These are phyloP conservation scores for Tillandsia leiboldiana DNA, from an alignment of 176 grass and related monocot species.

Conservation along the genomic window DNA sequence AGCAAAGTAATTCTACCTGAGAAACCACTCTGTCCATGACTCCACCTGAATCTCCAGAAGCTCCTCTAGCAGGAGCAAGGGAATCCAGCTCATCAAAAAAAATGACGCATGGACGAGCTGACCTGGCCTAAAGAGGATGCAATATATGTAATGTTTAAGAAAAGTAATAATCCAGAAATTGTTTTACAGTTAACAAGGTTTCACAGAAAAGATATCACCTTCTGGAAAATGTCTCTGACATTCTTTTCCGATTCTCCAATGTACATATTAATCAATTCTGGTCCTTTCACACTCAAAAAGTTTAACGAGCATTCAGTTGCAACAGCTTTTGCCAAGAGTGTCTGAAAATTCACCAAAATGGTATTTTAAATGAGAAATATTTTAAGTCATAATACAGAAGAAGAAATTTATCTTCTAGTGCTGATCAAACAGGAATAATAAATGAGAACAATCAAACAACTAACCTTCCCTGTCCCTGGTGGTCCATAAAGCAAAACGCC, in stretches of 20 bases:
- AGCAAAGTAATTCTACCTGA: constrained; percentile 38
- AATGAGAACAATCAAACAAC: constrained; percentile 11
- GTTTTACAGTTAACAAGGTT: neutral
- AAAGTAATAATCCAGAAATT: constrained; percentile 5
- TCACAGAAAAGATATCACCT: constrained; percentile 32
- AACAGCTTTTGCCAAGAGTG: constrained; percentile 88
- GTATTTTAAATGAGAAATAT: constrained; percentile 8
- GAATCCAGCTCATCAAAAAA: constrained; percentile 99
- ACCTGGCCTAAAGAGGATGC: constrained; percentile 52
- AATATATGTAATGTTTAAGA: constrained; percentile 7
- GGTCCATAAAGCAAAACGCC: constrained; percentile 87
- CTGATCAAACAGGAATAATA: neutral
- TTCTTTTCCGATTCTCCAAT: constrained; percentile 99
- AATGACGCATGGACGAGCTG: constrained; percentile 87
- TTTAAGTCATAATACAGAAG: no score
- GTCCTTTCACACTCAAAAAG: constrained; percentile 93
- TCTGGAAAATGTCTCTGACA: constrained; percentile 89
- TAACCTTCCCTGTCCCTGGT: constrained; percentile 91
- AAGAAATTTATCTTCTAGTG: neutral
- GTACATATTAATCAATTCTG: constrained; percentile 96
- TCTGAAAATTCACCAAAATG: constrained; percentile 32
- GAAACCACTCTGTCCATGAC: constrained; percentile 99
- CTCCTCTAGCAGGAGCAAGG: constrained; percentile 81
- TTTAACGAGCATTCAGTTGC: constrained; percentile 91
- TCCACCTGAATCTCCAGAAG: constrained; percentile 82